Base-by-base conservation (phyloP, 1,284 basidiomycete species). In the Cystobasidiaceae sp. region DNA sequence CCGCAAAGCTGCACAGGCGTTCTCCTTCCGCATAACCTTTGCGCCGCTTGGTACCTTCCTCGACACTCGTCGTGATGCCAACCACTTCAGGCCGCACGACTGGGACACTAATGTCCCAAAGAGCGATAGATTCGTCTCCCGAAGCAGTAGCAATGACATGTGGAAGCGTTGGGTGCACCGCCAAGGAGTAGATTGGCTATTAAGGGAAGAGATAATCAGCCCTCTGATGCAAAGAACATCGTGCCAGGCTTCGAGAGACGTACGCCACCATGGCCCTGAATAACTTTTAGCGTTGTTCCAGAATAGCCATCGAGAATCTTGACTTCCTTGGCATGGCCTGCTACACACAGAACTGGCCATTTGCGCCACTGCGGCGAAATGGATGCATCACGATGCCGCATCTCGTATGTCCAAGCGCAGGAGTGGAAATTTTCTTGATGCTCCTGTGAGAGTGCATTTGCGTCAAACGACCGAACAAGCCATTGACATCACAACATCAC, bases 241-340 rank as follows among this genome's bases (percentile, higher is more conserved):
- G 15, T 1, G 11, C 23, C 15, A 19, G 5, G 28, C 6, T 21
- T 27, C 4, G 13, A 30, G 5, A 30, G 7, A 28, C 61, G 30
- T 30, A 64, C 61, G 9, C 51, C 51, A 5, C 61, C 61, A 52
- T 64, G 61, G 1, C 61, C 61, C 39, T 64, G 61, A 37, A 64
- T 41, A 13, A 64, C 34, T 27, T 64, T 64, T 15, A 64, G 21
- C 4, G 45, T 45, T 4, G 61, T 51, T 7, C 61, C 61, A 17
- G 61, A 46, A 43, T 64, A 64, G 25, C 61, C 61, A 44, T 64
- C 61, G 8, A 64, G 44, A 17, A 64, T 56, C 52, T 64, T 64
- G 21, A 55, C 30, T 27, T 64, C 61, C 25, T 30, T 46, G 61
- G 41, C 33, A 23, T 48, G 30, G 19, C 61, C 61, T 2, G 51